A percentile compares a stretch with the other conserved stretches of the same genome.
These are phyloP conservation scores for Colletotrichum sp. DNA, from an alignment of 2,329 filamentous ascomycete species.

Conservation along the genomic window DNA sequence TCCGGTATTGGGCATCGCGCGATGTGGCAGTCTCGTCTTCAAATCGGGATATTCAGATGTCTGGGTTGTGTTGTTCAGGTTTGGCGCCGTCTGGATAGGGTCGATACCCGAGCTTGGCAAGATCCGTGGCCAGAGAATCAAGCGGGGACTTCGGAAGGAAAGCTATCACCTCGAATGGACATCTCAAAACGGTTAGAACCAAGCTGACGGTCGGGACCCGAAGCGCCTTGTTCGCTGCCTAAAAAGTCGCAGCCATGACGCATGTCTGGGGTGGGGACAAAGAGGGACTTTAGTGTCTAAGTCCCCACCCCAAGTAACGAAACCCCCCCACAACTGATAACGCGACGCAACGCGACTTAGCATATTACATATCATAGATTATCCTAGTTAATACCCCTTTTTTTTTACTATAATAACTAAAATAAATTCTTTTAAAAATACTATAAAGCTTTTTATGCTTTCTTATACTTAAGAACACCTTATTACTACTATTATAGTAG, in stretches of 20 bases:
- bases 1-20: constrained; percentile 44
- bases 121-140: background rate
- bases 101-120: background rate
- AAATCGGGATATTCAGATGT: background rate
- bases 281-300: background rate
- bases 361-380: no score
- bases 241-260: background rate
- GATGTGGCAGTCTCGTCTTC: accelerated
- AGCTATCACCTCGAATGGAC: background rate
- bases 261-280: background rate
- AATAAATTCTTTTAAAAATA: no score
- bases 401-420: no score
- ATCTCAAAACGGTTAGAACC: background rate
- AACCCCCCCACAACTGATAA: no score
- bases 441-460: no score
- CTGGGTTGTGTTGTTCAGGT: background rate
- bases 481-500: no score
- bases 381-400: no score
- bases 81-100: background rate
- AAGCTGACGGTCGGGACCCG: background rate
- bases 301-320: no score
- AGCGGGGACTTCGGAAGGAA: background rate
- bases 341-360: no score
- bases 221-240: background rate
- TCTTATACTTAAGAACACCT: no score